phyloP scores from a whole-genome alignment of 1,139 yeast species.

The Casaregolazyma suthepensis region DNA sequence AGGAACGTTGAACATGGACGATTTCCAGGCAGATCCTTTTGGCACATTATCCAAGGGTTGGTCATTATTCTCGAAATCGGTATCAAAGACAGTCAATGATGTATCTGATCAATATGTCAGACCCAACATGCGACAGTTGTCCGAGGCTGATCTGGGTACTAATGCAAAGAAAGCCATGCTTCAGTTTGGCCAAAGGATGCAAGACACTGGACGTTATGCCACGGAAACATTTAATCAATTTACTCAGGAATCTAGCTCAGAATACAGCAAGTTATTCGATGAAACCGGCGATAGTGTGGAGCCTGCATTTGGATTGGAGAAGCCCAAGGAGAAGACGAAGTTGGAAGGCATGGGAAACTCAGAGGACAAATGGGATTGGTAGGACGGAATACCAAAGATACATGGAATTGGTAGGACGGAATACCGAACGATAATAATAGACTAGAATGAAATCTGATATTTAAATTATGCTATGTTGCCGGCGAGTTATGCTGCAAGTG shows the following conservation, averaged over 20 bases:
- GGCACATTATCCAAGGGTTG: conserved; percentile 89
- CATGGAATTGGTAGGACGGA: conserved; percentile 21
- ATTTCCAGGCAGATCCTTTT: conserved; percentile 77
- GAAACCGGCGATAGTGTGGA: conserved; percentile 38
- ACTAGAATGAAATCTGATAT: neutral
- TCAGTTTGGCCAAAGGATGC: conserved; percentile 92
- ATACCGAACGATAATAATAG: neutral
- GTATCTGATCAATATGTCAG: conserved; percentile 84
- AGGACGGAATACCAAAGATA: conserved; percentile 35
- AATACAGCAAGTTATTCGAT: conserved; percentile 48
- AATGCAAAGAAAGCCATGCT: conserved; percentile 90
- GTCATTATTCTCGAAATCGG: conserved; percentile 83
- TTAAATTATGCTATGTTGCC: too few species aligned
- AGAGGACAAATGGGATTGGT: conserved; percentile 38
- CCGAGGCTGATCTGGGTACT: conserved; percentile 68
- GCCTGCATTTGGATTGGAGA: conserved; percentile 66
- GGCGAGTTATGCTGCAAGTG: too few species aligned
- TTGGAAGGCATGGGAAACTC: conserved; percentile 47
- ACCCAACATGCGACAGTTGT: conserved; percentile 78
- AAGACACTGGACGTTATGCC: conserved; percentile 70
- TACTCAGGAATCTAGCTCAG: conserved; percentile 37
- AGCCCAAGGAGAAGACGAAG: conserved; percentile 54
- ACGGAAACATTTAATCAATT: conserved; percentile 55
- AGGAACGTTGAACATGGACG: conserved; percentile 53
- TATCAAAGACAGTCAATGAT: conserved; percentile 75